phyloP scores from a whole-genome alignment of 805 yeast species.

The Candida berthetii region DNA sequence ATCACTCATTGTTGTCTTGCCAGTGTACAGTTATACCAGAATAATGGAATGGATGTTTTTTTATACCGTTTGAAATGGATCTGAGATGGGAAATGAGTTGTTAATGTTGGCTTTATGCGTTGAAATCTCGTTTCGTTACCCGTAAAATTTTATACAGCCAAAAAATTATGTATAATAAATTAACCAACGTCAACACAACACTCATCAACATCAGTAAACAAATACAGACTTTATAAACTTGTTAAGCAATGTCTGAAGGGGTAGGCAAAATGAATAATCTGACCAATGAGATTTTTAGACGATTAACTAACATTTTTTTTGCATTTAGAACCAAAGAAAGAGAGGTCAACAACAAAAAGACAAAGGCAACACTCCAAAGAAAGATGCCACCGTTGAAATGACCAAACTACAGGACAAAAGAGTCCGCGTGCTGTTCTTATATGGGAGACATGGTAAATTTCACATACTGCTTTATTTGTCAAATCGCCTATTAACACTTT shows the following conservation, averaged over 20 bases:
- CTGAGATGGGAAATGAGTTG: too few species aligned
- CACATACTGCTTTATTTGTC: not conserved
- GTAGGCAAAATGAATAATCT: not conserved
- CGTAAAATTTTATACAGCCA: not conserved
- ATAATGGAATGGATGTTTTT: too few species aligned
- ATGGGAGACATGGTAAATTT: slow-evolving; percentile 59
- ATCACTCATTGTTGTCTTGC: slow-evolving; percentile 30
- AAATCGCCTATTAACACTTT: not conserved
- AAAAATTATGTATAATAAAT: too few species aligned
- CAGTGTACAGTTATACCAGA: too few species aligned
- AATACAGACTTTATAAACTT: too few species aligned
- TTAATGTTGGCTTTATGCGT: too few species aligned
- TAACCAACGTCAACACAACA: not conserved
- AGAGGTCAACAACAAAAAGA: slow-evolving; percentile 21
- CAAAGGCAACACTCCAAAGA: slow-evolving; percentile 69
- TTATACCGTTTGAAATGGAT: too few species aligned
- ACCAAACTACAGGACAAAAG: slow-evolving; percentile 67
- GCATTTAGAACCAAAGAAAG: slow-evolving; percentile 6
- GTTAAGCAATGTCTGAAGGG: not conserved
- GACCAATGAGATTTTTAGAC: too few species aligned
- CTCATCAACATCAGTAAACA: too few species aligned
- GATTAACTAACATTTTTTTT: not conserved
- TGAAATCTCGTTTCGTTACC: not conserved
- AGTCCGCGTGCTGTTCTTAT: slow-evolving; percentile 74
- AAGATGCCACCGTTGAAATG: slow-evolving; percentile 83